Evolutionary conservation across 495 filamentous ascomycete species (phyloP).

Genomic region (Penicillium atrosanguineum): DNA sequence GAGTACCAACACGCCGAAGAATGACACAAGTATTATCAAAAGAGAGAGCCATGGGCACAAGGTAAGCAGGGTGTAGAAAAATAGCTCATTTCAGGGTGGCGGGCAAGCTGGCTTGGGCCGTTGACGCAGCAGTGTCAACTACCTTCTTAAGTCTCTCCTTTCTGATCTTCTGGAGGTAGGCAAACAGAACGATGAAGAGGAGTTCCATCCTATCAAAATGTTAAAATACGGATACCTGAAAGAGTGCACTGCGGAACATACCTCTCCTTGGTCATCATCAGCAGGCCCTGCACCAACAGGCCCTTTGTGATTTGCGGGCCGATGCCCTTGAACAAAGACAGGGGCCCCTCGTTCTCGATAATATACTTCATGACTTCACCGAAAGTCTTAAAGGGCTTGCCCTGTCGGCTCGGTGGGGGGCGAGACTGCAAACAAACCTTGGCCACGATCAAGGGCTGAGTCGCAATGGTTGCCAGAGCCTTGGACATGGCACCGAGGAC

Average conservation of each 20-base stretch:
- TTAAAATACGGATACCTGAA: conserved; percentile 23
- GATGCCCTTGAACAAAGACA: conserved; percentile 93
- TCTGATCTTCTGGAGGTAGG: conserved; percentile 69
- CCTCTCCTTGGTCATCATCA: conserved; percentile 99
- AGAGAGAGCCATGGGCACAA: conserved; percentile 13
- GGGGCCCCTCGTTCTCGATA: conserved; percentile 75
- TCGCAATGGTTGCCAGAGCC: conserved; percentile 83
- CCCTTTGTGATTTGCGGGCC: conserved; percentile 93
- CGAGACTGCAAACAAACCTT: conserved; percentile 95
- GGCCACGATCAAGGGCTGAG: conserved; percentile 95
- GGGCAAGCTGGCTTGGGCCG: conserved; percentile 43
- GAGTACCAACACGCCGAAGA: conserved; percentile 26
- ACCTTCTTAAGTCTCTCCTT: conserved; percentile 69
- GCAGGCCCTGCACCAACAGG: conserved; percentile 84
- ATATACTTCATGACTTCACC: conserved; percentile 94
- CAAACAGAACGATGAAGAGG: conserved; percentile 81
- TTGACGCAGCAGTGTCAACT: conserved; percentile 43
- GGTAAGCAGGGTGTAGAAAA: conserved; percentile 1
- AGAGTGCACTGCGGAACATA: conserved; percentile 39
- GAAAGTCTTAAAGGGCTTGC: conserved; percentile 94
- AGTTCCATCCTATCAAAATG: conserved; percentile 71
- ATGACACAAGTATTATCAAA: conserved; percentile 1
- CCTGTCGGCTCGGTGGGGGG: conserved; percentile 77
- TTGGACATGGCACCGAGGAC: conserved; percentile 94
- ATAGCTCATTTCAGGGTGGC: conserved; percentile 42